phyloP scores from a whole-genome alignment of 1,284 basidiomycete genomes.

The Fomitopsis schrenkii region DNA sequence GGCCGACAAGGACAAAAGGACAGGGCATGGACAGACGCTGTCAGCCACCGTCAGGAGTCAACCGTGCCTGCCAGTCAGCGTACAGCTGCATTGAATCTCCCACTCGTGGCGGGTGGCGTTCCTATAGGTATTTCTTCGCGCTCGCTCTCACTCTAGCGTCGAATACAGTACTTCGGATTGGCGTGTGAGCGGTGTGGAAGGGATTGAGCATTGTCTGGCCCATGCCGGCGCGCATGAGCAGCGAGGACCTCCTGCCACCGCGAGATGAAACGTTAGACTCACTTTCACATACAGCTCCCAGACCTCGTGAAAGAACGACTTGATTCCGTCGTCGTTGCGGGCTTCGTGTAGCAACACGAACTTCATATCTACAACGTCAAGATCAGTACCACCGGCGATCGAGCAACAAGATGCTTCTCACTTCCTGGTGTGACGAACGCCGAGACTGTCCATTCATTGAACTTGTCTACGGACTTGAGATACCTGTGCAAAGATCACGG shows the following conservation, averaged over 20 bases:
- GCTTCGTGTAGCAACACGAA: constrained; percentile 88
- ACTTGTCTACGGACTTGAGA: constrained; percentile 88
- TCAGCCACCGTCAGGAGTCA: neutral
- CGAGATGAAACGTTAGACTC: constrained; percentile 22
- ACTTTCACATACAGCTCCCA: constrained; percentile 98
- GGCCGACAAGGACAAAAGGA: constrained; percentile 3
- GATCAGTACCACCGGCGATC: constrained; percentile 9
- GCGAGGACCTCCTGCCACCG: constrained; percentile 17
- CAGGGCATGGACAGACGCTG: neutral
- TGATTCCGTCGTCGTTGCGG: constrained; percentile 95
- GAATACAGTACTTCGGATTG: constrained; percentile 77
- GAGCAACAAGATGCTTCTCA: constrained; percentile 39
- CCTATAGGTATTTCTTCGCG: constrained; percentile 78
- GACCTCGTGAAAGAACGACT: constrained; percentile 84
- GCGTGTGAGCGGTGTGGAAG: constrained; percentile 86
- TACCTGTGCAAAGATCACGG: constrained; percentile 54
- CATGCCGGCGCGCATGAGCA: constrained; percentile 3
- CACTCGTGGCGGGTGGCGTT: neutral
- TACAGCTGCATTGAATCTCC: neutral
- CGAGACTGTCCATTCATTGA: constrained; percentile 96
- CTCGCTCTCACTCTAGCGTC: constrained; percentile 81
- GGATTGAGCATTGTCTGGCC: constrained; percentile 83
- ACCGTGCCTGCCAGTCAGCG: neutral
- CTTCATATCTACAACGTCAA: constrained; percentile 68
- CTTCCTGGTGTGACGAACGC: constrained; percentile 92